These are phyloP conservation scores for Mycena belliarum DNA, from an alignment of 768 basidiomycete genomes.

Conservation along the genomic window DNA sequence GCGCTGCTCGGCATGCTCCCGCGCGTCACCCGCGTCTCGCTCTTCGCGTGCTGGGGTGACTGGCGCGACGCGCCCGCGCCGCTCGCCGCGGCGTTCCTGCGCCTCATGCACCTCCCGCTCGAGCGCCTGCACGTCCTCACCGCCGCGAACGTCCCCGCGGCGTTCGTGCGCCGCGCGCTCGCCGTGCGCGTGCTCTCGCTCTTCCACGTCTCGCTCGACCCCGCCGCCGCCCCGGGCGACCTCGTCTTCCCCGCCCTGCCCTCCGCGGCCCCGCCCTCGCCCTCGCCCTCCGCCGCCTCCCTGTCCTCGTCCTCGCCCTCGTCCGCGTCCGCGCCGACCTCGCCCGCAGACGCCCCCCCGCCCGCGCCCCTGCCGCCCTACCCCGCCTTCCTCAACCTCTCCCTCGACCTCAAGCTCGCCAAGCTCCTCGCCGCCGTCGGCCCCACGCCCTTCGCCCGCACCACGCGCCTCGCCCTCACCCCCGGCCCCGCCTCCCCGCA, in stretches of 20 bases:
- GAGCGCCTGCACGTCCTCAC: constrained; percentile 18
- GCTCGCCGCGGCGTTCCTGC: background rate
- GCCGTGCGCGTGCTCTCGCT: constrained; percentile 2
- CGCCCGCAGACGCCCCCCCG: constrained; percentile 5
- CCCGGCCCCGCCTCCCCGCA: constrained; percentile 6
- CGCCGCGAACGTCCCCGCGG: constrained; percentile 1
- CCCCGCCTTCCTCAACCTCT: constrained; percentile 14
- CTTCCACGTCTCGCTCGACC: constrained; percentile 6
- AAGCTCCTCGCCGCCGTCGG: constrained; percentile 1
- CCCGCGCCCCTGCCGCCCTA: constrained; percentile 6
- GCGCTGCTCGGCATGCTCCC: constrained; percentile 3
- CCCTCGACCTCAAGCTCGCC: constrained; percentile 9
- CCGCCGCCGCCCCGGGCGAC: background rate
- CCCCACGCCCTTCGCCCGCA: background rate
- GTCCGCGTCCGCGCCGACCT: background rate
- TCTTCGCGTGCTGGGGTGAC: constrained; percentile 18
- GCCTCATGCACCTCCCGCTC: background rate
- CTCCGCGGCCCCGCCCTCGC: background rate
- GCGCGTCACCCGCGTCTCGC: background rate
- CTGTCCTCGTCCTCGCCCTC: constrained; percentile 3
- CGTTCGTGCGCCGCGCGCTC: background rate
- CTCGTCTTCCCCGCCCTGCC: background rate
- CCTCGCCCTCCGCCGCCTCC: constrained; percentile 6
- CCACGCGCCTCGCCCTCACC: constrained; percentile 9
- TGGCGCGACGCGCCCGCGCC: constrained; percentile 1